A percentile compares a stretch with the other conserved stretches of the same genome.
These are phyloP conservation scores for Aspergillus oerlinghausenensis DNA, from an alignment of 2,329 filamentous ascomycete species.

Conservation along the genomic window DNA sequence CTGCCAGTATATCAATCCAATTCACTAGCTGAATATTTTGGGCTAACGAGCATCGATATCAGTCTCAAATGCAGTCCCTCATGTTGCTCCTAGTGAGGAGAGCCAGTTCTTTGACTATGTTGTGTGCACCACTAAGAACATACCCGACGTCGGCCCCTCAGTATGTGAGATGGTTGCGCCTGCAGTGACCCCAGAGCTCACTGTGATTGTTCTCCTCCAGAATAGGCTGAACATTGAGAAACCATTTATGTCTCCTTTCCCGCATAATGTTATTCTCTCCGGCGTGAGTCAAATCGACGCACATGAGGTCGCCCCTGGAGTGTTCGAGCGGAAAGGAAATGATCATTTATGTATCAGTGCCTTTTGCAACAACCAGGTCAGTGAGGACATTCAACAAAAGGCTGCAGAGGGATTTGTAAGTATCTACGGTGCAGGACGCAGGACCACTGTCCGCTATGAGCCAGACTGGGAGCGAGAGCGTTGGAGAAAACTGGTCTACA, in stretches of 20 bases:
- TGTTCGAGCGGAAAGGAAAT: constrained; percentile 50
- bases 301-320: constrained; percentile 44
- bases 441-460: constrained; percentile 41
- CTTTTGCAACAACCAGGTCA: constrained; percentile 31
- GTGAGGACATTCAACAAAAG: not conserved
- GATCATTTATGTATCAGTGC: constrained; percentile 51
- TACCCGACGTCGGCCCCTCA: constrained; percentile 51
- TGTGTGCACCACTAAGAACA: constrained; percentile 57
- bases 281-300: constrained; percentile 52
- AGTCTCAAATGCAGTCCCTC: constrained; percentile 49
- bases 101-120: constrained; percentile 50
- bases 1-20: constrained; percentile 21
- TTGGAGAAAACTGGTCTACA: constrained; percentile 45
- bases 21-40: not conserved
- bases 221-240: constrained; percentile 62
- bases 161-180: constrained; percentile 48
- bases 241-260: constrained; percentile 48
- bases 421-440: constrained; percentile 46
- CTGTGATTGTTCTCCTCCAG: constrained; percentile 55
- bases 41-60: constrained; percentile 4
- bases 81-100: constrained; percentile 25
- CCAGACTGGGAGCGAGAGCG: constrained; percentile 22
- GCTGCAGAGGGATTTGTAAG: constrained; percentile 40
- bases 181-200: constrained; percentile 48
- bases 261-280: constrained; percentile 49